Evolutionary conservation across 2,329 filamentous ascomycete species (phyloP).

Genomic region (Teratosphaeria destructans): DNA sequence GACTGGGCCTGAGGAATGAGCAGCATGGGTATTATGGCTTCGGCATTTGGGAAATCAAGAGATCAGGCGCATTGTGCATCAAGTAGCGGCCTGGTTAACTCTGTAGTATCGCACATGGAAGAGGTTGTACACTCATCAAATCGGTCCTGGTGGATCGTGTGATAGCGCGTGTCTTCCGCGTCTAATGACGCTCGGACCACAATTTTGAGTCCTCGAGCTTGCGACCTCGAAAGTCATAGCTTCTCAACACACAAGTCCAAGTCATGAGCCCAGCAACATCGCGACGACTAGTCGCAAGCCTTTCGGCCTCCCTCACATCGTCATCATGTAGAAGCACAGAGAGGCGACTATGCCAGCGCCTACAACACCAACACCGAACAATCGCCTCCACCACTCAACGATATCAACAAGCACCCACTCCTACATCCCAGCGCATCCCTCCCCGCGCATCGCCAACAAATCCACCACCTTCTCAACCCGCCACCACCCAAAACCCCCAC

Average conservation of each 20-base stretch:
- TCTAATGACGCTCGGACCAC: not conserved
- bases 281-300: slow-evolving; percentile 12
- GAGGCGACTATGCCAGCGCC: not conserved
- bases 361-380: not conserved
- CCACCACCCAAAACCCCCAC: not conserved
- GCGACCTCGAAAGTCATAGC: not conserved
- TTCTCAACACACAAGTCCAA: not conserved
- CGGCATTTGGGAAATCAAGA: not conserved
- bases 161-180: not conserved
- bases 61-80: not conserved
- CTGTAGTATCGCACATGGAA: not conserved
- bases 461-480: slow-evolving; percentile 20
- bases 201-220: not conserved
- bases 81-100: not conserved
- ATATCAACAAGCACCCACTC: slow-evolving; percentile 3
- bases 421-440: slow-evolving; percentile 7
- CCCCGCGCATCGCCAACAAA: slow-evolving; percentile 12
- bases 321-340: slow-evolving; percentile 6
- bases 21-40: not conserved
- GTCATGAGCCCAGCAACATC: slow-evolving; percentile 13
- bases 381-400: slow-evolving; percentile 9
- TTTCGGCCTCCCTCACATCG: slow-evolving; percentile 12
- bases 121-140: not conserved
- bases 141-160: not conserved
- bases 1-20: not conserved